Percentiles rank a stretch among this genome's conserved stretches.
phyloP scores from a whole-genome alignment of 345 rosid species.

The Acer saccharum region DNA sequence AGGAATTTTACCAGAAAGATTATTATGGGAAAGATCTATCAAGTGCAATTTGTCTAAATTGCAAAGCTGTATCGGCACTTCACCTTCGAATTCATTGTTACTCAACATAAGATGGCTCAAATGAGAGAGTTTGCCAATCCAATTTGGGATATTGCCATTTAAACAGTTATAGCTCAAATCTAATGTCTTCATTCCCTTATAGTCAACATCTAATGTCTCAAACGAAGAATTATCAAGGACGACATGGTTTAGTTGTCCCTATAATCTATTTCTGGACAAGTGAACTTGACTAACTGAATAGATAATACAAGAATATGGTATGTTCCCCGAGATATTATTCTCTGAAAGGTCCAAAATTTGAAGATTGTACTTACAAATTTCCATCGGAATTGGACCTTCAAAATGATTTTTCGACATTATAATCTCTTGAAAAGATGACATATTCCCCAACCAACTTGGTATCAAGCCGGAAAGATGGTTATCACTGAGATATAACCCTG shows the following conservation, averaged over 20 bases:
- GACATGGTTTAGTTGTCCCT: neutral
- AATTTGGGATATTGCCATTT: neutral
- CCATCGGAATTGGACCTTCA: slow-evolving; percentile 6
- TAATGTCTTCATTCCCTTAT: neutral
- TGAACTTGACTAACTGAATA: neutral
- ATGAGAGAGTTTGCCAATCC: neutral
- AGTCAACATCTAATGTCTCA: neutral
- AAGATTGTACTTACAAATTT: neutral
- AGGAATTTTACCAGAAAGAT: slow-evolving; percentile 15
- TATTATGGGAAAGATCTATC: slow-evolving; percentile 14
- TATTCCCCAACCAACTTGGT: slow-evolving; percentile 1
- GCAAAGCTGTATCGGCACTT: neutral
- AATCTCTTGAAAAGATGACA: neutral
- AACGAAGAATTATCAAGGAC: neutral
- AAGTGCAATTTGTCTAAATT: neutral
- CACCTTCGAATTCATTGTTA: slow-evolving; percentile 1
- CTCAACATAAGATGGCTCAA: slow-evolving; percentile 1
- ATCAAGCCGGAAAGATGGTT: slow-evolving; percentile 15
- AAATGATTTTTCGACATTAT: slow-evolving; percentile 16
- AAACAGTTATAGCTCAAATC: neutral
- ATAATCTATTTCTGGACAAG: neutral
- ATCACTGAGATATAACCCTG: neutral
- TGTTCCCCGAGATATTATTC: neutral
- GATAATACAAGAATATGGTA: neutral
- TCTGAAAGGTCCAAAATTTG: neutral